These are phyloP conservation scores for Trichoderma cornu-damae DNA, from an alignment of 2,329 filamentous ascomycete species.

Conservation along the genomic window DNA sequence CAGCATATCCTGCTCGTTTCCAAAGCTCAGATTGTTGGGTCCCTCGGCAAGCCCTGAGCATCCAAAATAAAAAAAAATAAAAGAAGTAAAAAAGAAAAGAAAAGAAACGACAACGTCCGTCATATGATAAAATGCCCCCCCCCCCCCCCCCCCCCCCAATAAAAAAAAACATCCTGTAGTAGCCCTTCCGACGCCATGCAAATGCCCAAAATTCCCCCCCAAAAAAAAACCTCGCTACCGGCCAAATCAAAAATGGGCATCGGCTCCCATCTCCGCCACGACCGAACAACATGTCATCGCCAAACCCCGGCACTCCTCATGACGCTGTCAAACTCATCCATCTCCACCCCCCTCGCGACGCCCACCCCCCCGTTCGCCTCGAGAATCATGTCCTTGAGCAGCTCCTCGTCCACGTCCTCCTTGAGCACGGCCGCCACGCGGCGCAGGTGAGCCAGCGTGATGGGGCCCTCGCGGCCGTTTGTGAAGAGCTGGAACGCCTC, in stretches of 20 bases:
- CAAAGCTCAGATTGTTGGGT: not conserved
- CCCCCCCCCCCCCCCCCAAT: no score
- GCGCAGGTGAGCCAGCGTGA: constrained; percentile 73
- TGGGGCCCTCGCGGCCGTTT: constrained; percentile 49
- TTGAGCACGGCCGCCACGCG: constrained; percentile 75
- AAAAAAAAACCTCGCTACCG: no score
- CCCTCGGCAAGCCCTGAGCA: not conserved
- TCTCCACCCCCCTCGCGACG: constrained; percentile 62
- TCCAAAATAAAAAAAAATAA: not conserved
- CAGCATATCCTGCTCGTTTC: not conserved
- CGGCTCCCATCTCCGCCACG: not conserved
- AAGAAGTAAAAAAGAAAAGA: no score
- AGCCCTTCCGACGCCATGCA: not conserved
- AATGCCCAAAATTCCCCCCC: not conserved
- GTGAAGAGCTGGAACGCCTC: constrained; percentile 81
- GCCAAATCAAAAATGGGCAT: no score
- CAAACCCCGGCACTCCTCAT: constrained; percentile 82
- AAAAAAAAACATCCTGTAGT: not conserved
- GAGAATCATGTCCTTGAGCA: constrained; percentile 88
- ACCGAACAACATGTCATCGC: constrained; percentile 43
- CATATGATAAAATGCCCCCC: no score
- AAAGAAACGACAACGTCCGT: no score
- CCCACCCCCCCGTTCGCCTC: constrained; percentile 84
- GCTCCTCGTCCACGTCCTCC: constrained; percentile 76
- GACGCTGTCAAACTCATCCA: constrained; percentile 79